These are phyloP conservation scores for Pythium pyrilobum DNA, from an alignment of 352 stramenopile species.

Conservation along the genomic window DNA sequence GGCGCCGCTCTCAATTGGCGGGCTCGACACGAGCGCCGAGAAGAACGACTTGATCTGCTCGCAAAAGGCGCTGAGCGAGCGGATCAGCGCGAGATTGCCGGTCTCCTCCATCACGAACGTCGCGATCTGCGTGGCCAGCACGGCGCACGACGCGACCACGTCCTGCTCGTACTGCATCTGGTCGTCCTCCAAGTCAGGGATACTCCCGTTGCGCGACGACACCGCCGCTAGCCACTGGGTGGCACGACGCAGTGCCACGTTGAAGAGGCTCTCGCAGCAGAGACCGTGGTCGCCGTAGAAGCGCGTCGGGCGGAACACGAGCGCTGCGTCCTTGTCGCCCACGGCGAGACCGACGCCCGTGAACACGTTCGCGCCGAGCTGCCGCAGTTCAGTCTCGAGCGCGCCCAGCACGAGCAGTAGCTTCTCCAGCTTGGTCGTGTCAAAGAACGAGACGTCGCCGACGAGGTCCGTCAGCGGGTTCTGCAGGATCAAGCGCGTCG, in stretches of 20 bases:
- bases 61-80: conserved; percentile 14
- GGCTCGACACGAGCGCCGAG: background rate
- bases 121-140: conserved; percentile 14
- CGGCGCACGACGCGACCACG: conserved; percentile 4
- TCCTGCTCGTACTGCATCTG: conserved; percentile 16
- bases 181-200: conserved; percentile 14
- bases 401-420: conserved; percentile 12
- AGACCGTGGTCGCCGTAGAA: conserved; percentile 15
- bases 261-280: conserved; percentile 1
- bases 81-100: conserved; percentile 5
- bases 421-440: background rate
- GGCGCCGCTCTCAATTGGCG: background rate
- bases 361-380: conserved; percentile 10
- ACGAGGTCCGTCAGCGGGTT: conserved; percentile 5
- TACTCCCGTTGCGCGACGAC: background rate
- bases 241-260: background rate
- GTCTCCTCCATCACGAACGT: conserved; percentile 18
- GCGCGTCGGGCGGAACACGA: conserved; percentile 8
- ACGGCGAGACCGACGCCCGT: conserved; percentile 8
- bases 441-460: conserved; percentile 10
- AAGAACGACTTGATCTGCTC: conserved; percentile 8
- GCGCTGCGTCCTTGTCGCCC: background rate
- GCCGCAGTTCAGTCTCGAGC: conserved; percentile 11
- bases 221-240: conserved; percentile 6
- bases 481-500: conserved; percentile 10